phyloP scores from a whole-genome alignment of 2,329 filamentous ascomycete species.

The Stemphylium vesicarium region DNA sequence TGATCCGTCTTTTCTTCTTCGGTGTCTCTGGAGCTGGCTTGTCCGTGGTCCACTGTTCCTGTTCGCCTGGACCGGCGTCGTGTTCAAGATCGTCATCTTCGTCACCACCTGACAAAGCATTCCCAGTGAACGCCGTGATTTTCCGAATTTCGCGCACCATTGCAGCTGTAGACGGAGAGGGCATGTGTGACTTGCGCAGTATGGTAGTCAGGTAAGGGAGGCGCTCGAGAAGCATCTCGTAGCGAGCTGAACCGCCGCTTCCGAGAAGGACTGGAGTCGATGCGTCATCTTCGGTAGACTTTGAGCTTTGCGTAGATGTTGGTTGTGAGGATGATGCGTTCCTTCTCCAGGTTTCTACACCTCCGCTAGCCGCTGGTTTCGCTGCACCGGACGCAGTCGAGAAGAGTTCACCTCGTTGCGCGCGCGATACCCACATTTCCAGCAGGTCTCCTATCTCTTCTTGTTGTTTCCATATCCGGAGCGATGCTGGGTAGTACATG shows the following conservation, averaged over 20 bases:
- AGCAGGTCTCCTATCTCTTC: slow-evolving; percentile 81
- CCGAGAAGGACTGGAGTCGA: slow-evolving; percentile 56
- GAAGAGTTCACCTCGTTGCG: slow-evolving; percentile 54
- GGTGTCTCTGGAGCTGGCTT: slow-evolving; percentile 40
- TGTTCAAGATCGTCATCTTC: slow-evolving; percentile 46
- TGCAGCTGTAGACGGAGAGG: slow-evolving; percentile 26
- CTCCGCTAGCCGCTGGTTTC: slow-evolving; percentile 40
- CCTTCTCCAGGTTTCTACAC: slow-evolving; percentile 49
- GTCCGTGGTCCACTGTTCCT: slow-evolving; percentile 54
- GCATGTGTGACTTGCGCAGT: slow-evolving; percentile 41
- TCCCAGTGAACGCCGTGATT: slow-evolving; percentile 67
- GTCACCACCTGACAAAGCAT: slow-evolving; percentile 19
- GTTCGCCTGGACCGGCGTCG: slow-evolving; percentile 30
- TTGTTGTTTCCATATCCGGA: slow-evolving; percentile 81
- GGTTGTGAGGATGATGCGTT: slow-evolving; percentile 24
- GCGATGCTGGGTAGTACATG: slow-evolving; percentile 89
- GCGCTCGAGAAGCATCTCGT: slow-evolving; percentile 80
- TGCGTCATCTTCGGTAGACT: slow-evolving; percentile 19
- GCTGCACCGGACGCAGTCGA: slow-evolving; percentile 31
- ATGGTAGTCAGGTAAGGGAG: slow-evolving; percentile 85
- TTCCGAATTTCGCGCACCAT: slow-evolving; percentile 67
- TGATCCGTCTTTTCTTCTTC: slow-evolving; percentile 25
- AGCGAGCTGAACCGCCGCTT: slow-evolving; percentile 67
- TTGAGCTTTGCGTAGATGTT: slow-evolving; percentile 10
- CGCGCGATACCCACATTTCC: slow-evolving; percentile 69